These are phyloP conservation scores for Calonectria fujianensis DNA, from an alignment of 2,329 filamentous ascomycete species.

Conservation along the genomic window DNA sequence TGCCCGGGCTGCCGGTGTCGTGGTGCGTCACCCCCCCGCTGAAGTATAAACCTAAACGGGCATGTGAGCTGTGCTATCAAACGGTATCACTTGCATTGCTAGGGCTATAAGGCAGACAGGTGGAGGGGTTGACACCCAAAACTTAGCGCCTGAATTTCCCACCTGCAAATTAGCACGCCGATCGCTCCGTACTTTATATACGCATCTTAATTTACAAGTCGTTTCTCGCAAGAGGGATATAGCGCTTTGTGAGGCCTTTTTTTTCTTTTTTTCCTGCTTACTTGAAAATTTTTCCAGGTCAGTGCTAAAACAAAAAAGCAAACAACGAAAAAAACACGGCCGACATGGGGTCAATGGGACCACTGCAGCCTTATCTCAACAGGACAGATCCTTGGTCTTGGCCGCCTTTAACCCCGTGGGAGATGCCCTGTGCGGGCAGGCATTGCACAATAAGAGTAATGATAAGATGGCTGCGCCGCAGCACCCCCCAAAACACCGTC, in stretches of 20 bases:
- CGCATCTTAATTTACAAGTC: not conserved
- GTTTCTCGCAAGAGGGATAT: not conserved
- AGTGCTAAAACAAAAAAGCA: not conserved
- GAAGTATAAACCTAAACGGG: not conserved
- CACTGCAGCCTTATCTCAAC: slow-evolving; percentile 18
- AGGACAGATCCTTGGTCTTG: not conserved
- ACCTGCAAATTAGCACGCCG: not conserved
- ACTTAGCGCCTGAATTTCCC: not conserved
- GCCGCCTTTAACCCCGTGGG: slow-evolving; percentile 2
- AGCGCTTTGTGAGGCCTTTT: not conserved
- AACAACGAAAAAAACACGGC: not conserved
- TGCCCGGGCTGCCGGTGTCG: not conserved
- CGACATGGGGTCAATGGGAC: slow-evolving; percentile 1
- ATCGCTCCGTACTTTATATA: not conserved
- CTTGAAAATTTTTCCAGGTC: not conserved
- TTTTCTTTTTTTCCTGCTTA: not conserved
- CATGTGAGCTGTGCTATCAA: not conserved
- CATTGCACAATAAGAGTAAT: slow-evolving; percentile 13
- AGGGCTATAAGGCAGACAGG: slow-evolving; percentile 13
- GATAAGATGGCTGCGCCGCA: slow-evolving; percentile 22
- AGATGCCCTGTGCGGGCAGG: not conserved
- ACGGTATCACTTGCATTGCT: slow-evolving; percentile 1
- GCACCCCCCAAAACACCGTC: not conserved
- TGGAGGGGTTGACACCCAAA: slow-evolving; percentile 2
- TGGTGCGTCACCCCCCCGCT: not conserved